These are phyloP conservation scores for Dentipellis fragilis DNA, from an alignment of 768 basidiomycete species.

Conservation along the genomic window DNA sequence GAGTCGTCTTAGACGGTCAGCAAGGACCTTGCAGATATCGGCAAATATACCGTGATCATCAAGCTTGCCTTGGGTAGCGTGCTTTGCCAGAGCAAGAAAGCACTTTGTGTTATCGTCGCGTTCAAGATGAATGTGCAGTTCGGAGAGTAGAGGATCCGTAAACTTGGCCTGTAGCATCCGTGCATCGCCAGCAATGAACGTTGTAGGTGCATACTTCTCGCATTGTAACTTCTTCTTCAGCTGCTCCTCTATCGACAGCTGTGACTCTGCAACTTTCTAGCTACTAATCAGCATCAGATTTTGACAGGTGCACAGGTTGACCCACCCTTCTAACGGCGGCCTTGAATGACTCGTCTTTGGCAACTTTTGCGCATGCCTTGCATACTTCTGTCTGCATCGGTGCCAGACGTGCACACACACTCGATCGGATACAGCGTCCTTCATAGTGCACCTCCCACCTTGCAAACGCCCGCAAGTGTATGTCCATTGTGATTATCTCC, in stretches of 20 bases:
- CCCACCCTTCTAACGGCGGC: background rate
- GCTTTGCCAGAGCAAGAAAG: slow-evolving; percentile 13
- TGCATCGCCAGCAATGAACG: slow-evolving; percentile 2
- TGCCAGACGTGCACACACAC: background rate
- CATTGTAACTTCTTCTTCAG: background rate
- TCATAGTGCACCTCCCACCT: background rate
- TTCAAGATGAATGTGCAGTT: slow-evolving; percentile 4
- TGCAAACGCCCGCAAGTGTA: background rate
- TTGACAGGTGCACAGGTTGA: background rate
- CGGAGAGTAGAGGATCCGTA: slow-evolving; percentile 11
- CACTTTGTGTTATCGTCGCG: slow-evolving; percentile 5
- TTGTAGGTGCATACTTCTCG: slow-evolving; percentile 2
- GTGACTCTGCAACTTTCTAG: background rate
- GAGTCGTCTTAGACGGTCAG: slow-evolving; percentile 4
- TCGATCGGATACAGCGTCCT: background rate
- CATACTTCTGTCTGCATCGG: background rate
- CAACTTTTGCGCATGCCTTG: background rate
- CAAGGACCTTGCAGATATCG: slow-evolving; percentile 11
- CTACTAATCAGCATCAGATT: background rate
- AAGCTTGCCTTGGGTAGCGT: slow-evolving; percentile 9
- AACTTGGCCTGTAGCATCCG: slow-evolving; percentile 9
- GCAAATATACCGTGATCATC: slow-evolving; percentile 9
- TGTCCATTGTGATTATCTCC: background rate
- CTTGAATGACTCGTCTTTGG: background rate
- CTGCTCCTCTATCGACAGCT: slow-evolving; percentile 3